Conservation (phyloP, 139 green algal genomes). For the Chlorella vulgaris region DNA sequence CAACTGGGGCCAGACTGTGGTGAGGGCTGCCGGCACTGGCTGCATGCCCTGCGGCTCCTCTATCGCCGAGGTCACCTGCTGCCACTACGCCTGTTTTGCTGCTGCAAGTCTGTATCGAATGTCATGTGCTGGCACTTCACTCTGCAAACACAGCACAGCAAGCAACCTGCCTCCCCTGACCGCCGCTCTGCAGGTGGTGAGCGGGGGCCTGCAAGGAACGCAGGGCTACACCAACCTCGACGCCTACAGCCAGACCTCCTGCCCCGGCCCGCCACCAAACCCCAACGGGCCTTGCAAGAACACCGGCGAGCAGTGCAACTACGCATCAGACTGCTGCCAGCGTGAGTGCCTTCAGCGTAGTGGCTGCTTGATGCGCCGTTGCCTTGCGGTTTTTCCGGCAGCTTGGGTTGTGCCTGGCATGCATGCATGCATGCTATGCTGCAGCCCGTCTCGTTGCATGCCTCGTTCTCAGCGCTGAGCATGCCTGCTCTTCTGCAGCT, state of each 20-base stretch:
- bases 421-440: no score
- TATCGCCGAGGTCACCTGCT: no score
- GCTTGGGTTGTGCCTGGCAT: no score
- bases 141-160: no score
- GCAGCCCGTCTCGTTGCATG: no score
- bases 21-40: not conserved
- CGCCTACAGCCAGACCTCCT: not conserved
- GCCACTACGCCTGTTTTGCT: no score
- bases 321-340: not conserved
- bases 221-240: not conserved
- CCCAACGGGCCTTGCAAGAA: slow-evolving; percentile 17
- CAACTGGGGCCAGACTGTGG: not conserved
- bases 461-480: not conserved
- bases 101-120: no score
- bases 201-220: not conserved
- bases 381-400: no score
- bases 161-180: no score
- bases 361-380: no score
- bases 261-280: not conserved
- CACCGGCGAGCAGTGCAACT: not conserved
- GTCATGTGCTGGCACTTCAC: no score
- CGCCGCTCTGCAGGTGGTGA: not conserved
- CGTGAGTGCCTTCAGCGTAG: no score
- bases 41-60: not conserved
- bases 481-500: not conserved